phyloP scores from a whole-genome alignment of 805 yeast species.

The Pichia kluyveri region DNA sequence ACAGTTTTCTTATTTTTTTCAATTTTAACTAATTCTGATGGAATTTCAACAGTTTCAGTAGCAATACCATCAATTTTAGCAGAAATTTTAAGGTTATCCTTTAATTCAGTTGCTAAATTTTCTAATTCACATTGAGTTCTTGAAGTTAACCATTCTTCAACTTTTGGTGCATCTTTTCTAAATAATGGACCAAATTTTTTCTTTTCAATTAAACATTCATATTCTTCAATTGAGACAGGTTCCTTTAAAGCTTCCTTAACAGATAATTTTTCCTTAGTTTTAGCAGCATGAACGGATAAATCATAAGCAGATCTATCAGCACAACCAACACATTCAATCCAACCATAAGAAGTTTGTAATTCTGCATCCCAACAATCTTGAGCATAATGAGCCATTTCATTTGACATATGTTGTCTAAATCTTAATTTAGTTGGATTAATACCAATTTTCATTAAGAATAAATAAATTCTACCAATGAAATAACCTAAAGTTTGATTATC shows the following conservation, averaged over 20 bases:
- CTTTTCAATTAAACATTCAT: conserved; percentile 81
- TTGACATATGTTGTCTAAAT: conserved; percentile 97
- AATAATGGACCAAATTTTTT: conserved; percentile 97
- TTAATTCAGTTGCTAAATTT: conserved; percentile 61
- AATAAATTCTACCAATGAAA: conserved; percentile 87
- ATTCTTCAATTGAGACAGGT: conserved; percentile 75
- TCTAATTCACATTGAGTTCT: conserved; percentile 84
- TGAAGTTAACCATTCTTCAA: conserved; percentile 66
- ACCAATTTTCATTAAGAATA: conserved; percentile 81
- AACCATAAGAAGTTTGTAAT: conserved; percentile 89
- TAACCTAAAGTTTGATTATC: conserved; percentile 97
- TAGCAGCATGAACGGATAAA: conserved; percentile 87
- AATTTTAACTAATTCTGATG: conserved; percentile 60
- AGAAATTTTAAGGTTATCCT: conserved; percentile 49
- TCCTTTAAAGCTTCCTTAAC: conserved; percentile 85
- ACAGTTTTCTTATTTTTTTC: conserved; percentile 73
- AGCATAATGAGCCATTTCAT: conserved; percentile 99
- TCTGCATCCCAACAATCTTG: conserved; percentile 99
- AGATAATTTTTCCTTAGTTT: conserved; percentile 89
- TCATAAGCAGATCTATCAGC: conserved; percentile 99
- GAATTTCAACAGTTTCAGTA: conserved; percentile 52
- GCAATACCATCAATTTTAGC: conserved; percentile 60
- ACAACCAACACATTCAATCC: conserved; percentile 99
- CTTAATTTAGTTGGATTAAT: conserved; percentile 76
- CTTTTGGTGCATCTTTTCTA: conserved; percentile 93